These are phyloP conservation scores for Bretschneidera sinensis DNA, from an alignment of 345 rosid genomes.

Conservation along the genomic window DNA sequence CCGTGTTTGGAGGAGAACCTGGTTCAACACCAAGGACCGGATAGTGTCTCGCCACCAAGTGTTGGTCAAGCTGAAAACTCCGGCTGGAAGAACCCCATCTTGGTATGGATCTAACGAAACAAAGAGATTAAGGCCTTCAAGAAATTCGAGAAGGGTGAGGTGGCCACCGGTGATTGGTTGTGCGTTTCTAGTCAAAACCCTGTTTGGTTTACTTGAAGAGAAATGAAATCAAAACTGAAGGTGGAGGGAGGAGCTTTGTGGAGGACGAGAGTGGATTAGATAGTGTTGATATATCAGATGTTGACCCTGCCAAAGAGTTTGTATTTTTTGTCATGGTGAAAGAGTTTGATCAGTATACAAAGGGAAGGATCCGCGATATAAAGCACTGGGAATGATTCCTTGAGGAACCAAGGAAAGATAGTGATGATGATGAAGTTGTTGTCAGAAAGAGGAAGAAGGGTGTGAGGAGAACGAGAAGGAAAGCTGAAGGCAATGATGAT, in stretches of 20 bases:
- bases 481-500: constrained; percentile 32
- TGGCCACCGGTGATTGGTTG: constrained; percentile 49
- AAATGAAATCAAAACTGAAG: constrained; percentile 17
- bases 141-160: constrained; percentile 44
- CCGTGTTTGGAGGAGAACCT: constrained; percentile 52
- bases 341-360: constrained; percentile 63
- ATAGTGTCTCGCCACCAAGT: constrained; percentile 69
- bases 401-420: constrained; percentile 36
- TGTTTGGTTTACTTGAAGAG: constrained; percentile 50
- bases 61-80: constrained; percentile 24
- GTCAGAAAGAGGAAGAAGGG: constrained; percentile 24
- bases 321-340: constrained; percentile 74
- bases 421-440: constrained; percentile 31
- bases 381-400: constrained; percentile 83
- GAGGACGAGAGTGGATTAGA: constrained; percentile 27
- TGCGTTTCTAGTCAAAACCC: constrained; percentile 51
- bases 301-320: constrained; percentile 73
- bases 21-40: constrained; percentile 41
- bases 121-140: constrained; percentile 37
- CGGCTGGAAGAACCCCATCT: constrained; percentile 51
- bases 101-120: constrained; percentile 36
- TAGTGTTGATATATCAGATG: constrained; percentile 26
- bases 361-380: constrained; percentile 28
- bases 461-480: constrained; percentile 41
- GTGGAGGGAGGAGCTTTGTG: constrained; percentile 20